These are phyloP conservation scores for Boletus reticuloceps DNA, from an alignment of 768 basidiomycete genomes.

Conservation along the genomic window DNA sequence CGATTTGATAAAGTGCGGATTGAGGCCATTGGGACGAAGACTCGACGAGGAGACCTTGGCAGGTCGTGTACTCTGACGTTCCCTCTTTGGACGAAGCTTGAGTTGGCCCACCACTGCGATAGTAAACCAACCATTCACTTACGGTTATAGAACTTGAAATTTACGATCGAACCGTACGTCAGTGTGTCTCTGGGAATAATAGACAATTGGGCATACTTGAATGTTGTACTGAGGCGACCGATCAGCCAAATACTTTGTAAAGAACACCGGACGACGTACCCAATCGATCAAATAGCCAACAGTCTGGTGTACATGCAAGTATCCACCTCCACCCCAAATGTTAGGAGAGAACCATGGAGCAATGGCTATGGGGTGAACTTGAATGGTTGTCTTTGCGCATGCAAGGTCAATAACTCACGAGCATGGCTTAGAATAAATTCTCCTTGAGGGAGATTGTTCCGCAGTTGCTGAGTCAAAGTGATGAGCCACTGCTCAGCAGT, in stretches of 20 bases:
- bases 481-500: conserved; percentile 26
- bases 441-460: conserved; percentile 29
- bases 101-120: conserved; percentile 24
- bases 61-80: conserved; percentile 57
- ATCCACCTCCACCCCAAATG: conserved; percentile 38
- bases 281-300: conserved; percentile 46
- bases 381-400: neutral
- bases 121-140: neutral
- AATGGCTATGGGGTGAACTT: conserved; percentile 28
- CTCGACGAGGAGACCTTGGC: conserved; percentile 49
- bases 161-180: neutral
- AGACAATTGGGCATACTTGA: conserved; percentile 24
- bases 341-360: conserved; percentile 42
- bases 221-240: conserved; percentile 37
- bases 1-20: conserved; percentile 50
- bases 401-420: conserved; percentile 19
- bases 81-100: conserved; percentile 36
- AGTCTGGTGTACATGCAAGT: conserved; percentile 34
- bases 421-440: conserved; percentile 33
- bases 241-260: neutral
- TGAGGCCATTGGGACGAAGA: conserved; percentile 59
- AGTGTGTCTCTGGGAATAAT: neutral
- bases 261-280: conserved; percentile 21
- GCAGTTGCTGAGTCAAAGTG: conserved; percentile 29
- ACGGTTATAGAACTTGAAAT: conserved; percentile 25